phyloP scores from a whole-genome alignment of 2,329 filamentous ascomycete species.

The Zasmidium cellare region DNA sequence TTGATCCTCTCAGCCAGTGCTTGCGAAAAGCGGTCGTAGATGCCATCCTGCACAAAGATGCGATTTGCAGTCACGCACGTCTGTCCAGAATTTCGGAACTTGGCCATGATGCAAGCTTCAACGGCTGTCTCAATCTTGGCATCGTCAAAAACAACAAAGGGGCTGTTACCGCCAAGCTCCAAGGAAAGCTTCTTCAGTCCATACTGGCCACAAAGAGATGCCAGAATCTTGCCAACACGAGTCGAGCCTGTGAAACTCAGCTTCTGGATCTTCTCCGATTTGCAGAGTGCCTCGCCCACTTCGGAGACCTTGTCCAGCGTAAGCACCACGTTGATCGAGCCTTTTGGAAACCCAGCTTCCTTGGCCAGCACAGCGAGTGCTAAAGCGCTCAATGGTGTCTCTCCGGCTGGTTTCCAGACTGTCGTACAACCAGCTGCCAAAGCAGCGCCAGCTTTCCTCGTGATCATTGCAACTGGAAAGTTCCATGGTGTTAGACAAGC shows the following conservation, averaged over 20 bases:
- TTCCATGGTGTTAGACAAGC: slow-evolving; percentile 34
- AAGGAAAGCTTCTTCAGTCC: slow-evolving; percentile 31
- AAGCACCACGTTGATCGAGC: slow-evolving; percentile 29
- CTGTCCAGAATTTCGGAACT: slow-evolving; percentile 33
- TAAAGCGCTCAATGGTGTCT: slow-evolving; percentile 32
- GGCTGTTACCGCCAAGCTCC: slow-evolving; percentile 35
- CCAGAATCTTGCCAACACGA: slow-evolving; percentile 32
- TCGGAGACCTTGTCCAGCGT: slow-evolving; percentile 22
- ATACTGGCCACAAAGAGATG: slow-evolving; percentile 21
- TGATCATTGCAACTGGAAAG: slow-evolving; percentile 41
- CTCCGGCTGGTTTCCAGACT: slow-evolving; percentile 33
- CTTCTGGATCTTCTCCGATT: slow-evolving; percentile 28
- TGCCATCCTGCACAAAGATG: slow-evolving; percentile 53
- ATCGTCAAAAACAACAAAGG: slow-evolving; percentile 38
- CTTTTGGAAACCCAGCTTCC: slow-evolving; percentile 31
- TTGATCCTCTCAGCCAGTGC: slow-evolving; percentile 51
- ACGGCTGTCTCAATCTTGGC: slow-evolving; percentile 32
- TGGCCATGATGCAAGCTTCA: slow-evolving; percentile 26
- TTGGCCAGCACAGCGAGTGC: slow-evolving; percentile 31
- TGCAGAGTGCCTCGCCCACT: slow-evolving; percentile 25
- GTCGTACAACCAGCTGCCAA: slow-evolving; percentile 37
- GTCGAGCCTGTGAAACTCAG: slow-evolving; percentile 35
- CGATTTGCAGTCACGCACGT: slow-evolving; percentile 44
- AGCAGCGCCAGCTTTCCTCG: slow-evolving; percentile 33
- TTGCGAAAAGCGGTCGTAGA: slow-evolving; percentile 55